Base-by-base conservation (phyloP, 1,284 basidiomycete genomes). In the Agroathelia rolfsii region DNA sequence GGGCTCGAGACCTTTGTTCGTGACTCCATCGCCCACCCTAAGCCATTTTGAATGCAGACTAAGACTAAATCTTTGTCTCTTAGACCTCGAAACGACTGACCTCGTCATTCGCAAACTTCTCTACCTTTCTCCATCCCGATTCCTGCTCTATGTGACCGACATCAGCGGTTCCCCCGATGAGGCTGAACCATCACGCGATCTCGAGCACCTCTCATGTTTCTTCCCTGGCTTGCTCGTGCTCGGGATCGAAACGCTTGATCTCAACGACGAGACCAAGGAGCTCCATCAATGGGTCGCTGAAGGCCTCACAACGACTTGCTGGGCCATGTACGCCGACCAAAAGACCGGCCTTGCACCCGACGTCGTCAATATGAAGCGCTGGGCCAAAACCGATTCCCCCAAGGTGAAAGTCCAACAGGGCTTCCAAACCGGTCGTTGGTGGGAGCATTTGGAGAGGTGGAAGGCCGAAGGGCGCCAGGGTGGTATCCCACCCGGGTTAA, bases 201-300 rank as follows among this genome's bases (percentile, higher is more conserved):
- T 68, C 34, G 65, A 69, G 42, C 66, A 69, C 42, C 57, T 69
- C 38, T 61, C 64, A 5, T 69, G 65, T 47, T 69, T 69, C 55
- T 51, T 66, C 41, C 61, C 64, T 1, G 66, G 63, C 7, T 45
- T 66, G n/a, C 55, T 69, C n/a, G n/a, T n/a, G n/a, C n/a, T n/a
- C n/a, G n/a, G n/a, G n/a, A n/a, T n/a, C n/a, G n/a, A n/a, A n/a
- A n/a, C n/a, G n/a, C n/a, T n/a, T n/a, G n/a, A n/a, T n/a, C n/a
- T n/a, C n/a, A n/a, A n/a, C n/a, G n/a, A n/a, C n/a, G n/a, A n/a
- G n/a, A n/a, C n/a, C n/a, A n/a, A n/a, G n/a, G n/a, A 59, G 39
- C 38, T 58, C 26, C 66, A 69, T 41, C 27, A 46, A 30, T 65
- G 59, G 59, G 65, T 59, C 2, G 66, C 66, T 9, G 50, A 56